phyloP scores from a whole-genome alignment of 1,139 yeast species.

The Magnusiomyces magnusii region DNA sequence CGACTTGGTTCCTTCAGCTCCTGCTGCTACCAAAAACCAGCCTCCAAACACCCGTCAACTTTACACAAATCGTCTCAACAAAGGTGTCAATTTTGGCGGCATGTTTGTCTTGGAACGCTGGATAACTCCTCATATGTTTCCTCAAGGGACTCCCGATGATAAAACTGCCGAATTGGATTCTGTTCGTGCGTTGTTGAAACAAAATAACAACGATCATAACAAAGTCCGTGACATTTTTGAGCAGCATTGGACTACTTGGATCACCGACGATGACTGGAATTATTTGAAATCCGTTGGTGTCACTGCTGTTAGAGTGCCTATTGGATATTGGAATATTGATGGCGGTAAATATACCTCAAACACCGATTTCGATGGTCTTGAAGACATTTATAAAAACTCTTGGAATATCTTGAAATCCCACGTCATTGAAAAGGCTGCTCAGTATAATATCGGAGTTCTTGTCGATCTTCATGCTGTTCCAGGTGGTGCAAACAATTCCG shows the following conservation, averaged over 20 bases:
- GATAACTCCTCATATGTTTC: slow-evolving; percentile 48
- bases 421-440: slow-evolving; percentile 48
- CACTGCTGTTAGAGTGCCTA: slow-evolving; percentile 72
- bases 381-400: slow-evolving; percentile 55
- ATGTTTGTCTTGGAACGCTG: slow-evolving; percentile 70
- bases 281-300: slow-evolving; percentile 63
- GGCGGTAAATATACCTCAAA: slow-evolving; percentile 52
- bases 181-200: slow-evolving; percentile 29
- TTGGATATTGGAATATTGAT: slow-evolving; percentile 83
- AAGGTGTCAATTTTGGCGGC: slow-evolving; percentile 85
- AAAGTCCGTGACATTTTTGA: slow-evolving; percentile 49
- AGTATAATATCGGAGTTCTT: slow-evolving; percentile 58
- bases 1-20: slow-evolving; percentile 25
- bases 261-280: slow-evolving; percentile 66
- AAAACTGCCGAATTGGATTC: slow-evolving; percentile 72
- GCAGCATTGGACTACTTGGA: slow-evolving; percentile 60
- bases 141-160: slow-evolving; percentile 44
- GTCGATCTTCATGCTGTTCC: slow-evolving; percentile 88
- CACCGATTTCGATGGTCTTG: slow-evolving; percentile 53
- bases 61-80: slow-evolving; percentile 58
- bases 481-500: slow-evolving; percentile 81
- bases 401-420: slow-evolving; percentile 53
- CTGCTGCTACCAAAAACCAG: slow-evolving; percentile 29
- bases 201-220: slow-evolving; percentile 44
- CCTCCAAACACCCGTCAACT: slow-evolving; percentile 46